Base-by-base conservation (phyloP, 2,329 filamentous ascomycete species). In the Colletotrichum tropicale region DNA sequence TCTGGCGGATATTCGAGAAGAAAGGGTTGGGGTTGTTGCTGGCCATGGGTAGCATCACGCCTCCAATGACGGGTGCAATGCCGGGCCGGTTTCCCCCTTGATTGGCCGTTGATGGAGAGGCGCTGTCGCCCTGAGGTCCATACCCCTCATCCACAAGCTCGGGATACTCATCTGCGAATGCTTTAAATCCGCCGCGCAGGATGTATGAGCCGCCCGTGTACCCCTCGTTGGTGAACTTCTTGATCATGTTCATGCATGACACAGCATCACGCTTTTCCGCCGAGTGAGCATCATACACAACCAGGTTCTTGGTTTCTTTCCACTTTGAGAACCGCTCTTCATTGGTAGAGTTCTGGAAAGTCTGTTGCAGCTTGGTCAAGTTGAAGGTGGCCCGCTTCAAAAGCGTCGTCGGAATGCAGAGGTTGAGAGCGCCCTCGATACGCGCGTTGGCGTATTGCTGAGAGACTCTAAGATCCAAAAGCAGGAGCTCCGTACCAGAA, bases 1-100 rank as follows among this genome's bases (percentile, higher is more conserved):
- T 98, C 83, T 98, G 97, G 58, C 97, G 93, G 80, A 99, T 98
- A 78, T 98, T 98, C 76, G 93, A 93, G 83, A 98, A 98, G 86
- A 99, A 98, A 0, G 96, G 96, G 80, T 98, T 98, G 0, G 92
- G 89, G 1, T 92, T 91, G 75, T 92, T 92, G 78, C 92, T 89
- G 1, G 91, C 89, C 52, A 87, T 87, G 2, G 97, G 97, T 83
- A 98, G 92, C 75, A 92, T 91, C 77, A 98, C 98, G 8, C 96
- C 96, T 74, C 96, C 97, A 74, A 96, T 94, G n/a, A 98, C 94
- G 2, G 95, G 94, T 2, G 93, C 91, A 52, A 95, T 83, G 13
- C 84, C 86, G 7, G 83, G 84, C 16, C 81, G 80, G 52, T 79
- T 88, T 21, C 88, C 89, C 18, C 90, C 89, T 7, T 88, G 84